These are phyloP conservation scores for Handroanthus guayacan DNA, from an alignment of 257 asterid species.

Conservation along the genomic window DNA sequence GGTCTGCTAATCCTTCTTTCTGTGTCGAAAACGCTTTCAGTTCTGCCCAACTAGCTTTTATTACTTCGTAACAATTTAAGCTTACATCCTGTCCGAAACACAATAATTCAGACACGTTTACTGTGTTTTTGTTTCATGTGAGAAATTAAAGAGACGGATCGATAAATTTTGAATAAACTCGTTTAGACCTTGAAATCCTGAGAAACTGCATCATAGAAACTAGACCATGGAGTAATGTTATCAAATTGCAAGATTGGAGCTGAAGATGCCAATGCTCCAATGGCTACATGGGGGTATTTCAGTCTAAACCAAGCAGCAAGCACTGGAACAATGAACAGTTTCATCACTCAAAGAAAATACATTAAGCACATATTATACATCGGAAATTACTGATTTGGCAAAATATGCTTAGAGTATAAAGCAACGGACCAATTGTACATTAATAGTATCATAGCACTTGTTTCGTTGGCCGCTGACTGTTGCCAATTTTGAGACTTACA, in stretches of 20 bases:
- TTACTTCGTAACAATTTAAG: slow-evolving; percentile 69
- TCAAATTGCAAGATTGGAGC: slow-evolving; percentile 88
- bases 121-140: neutral
- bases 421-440: too few species aligned
- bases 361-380: slow-evolving; percentile 7
- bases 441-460: too few species aligned
- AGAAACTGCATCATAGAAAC: slow-evolving; percentile 86
- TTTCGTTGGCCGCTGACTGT: too few species aligned
- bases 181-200: slow-evolving; percentile 73
- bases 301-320: slow-evolving; percentile 89
- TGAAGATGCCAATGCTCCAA: slow-evolving; percentile 91
- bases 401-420: neutral
- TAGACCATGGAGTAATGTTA: slow-evolving; percentile 78
- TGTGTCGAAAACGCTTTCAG: slow-evolving; percentile 47
- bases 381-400: neutral
- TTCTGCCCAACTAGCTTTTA: slow-evolving; percentile 79
- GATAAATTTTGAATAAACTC: neutral
- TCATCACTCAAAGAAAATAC: neutral
- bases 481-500: too few species aligned
- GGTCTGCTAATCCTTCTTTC: slow-evolving; percentile 49
- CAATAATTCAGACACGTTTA: neutral
- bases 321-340: slow-evolving; percentile 53
- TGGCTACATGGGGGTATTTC: slow-evolving; percentile 74
- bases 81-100: slow-evolving; percentile 59
- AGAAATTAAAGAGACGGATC: neutral